phyloP scores from a whole-genome alignment of 345 rosid species.

The Trapa bicornis region DNA sequence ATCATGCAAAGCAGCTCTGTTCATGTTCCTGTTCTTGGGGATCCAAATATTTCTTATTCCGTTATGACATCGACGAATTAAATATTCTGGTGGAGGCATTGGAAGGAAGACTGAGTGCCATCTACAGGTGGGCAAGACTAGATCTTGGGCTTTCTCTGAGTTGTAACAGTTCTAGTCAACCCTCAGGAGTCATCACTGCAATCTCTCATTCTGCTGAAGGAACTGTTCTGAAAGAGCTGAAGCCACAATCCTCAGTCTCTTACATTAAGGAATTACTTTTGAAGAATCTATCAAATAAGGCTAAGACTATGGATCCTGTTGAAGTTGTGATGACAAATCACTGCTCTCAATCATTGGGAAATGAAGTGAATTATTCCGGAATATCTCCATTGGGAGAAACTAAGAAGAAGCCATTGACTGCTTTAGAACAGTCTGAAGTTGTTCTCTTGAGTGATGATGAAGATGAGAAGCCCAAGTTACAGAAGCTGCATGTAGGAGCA shows the following conservation, averaged over 20 bases:
- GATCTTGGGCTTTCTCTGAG: slow-evolving; percentile 88
- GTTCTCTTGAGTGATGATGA: slow-evolving; percentile 83
- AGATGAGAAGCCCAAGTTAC: slow-evolving; percentile 26
- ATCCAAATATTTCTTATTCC: slow-evolving; percentile 68
- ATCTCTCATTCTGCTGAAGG: slow-evolving; percentile 29
- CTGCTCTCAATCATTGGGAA: slow-evolving; percentile 17
- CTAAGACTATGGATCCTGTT: slow-evolving; percentile 14
- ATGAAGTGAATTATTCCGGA: slow-evolving; percentile 19
- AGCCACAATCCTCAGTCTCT: slow-evolving; percentile 20
- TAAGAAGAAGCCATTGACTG: slow-evolving; percentile 24
- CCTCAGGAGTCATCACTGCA: slow-evolving; percentile 20
- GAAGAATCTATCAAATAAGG: slow-evolving; percentile 22
- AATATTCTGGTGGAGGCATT: slow-evolving; percentile 87
- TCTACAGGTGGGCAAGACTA: slow-evolving; percentile 93
- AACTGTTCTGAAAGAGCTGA: slow-evolving; percentile 17
- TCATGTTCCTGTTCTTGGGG: slow-evolving; percentile 62
- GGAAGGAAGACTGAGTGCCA: slow-evolving; percentile 89
- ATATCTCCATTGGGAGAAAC: slow-evolving; percentile 14
- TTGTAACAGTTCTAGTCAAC: slow-evolving; percentile 30
- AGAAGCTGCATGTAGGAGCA: slow-evolving; percentile 27
- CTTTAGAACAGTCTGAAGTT: slow-evolving; percentile 22
- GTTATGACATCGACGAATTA: slow-evolving; percentile 70
- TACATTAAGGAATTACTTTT: slow-evolving; percentile 24
- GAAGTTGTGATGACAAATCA: slow-evolving; percentile 12
- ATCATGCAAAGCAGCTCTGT: slow-evolving; percentile 80